A percentile compares a stretch with the other conserved stretches of the same genome.
Conservation (phyloP, 225 moss, liverwort and hornwort species). For the Bryum argenteum region DNA sequence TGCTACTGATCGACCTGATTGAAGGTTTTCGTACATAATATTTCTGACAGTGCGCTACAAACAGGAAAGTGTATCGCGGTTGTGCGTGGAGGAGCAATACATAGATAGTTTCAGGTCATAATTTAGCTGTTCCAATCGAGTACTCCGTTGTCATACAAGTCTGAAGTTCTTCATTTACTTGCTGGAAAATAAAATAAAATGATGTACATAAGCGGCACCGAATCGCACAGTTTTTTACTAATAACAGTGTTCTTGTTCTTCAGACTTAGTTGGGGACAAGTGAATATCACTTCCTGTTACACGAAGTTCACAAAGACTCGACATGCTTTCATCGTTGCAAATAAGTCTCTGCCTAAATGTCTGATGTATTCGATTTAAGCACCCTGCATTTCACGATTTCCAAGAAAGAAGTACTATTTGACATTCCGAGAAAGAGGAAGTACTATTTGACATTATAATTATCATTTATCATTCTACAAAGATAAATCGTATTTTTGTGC, state of each 20-base stretch:
- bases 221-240: constrained; percentile 8
- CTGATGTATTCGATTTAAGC: constrained; percentile 31
- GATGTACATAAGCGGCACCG: not conserved
- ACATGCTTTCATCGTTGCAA: constrained; percentile 23
- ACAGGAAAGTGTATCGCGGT: not conserved
- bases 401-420: no score
- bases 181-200: not conserved
- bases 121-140: not conserved
- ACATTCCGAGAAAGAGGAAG: constrained; percentile 36
- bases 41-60: not conserved
- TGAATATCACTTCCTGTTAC: not conserved
- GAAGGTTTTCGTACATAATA: not conserved
- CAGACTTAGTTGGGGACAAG: constrained; percentile 9
- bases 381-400: constrained; percentile 36
- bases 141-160: not conserved
- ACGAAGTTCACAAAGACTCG: not conserved
- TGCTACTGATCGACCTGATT: no score
- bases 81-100: constrained; percentile 2
- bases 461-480: no score
- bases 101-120: constrained; percentile 1
- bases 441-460: constrained; percentile 30
- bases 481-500: not conserved
- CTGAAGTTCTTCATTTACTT: constrained; percentile 12
- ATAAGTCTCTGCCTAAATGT: not conserved
- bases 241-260: constrained; percentile 14